Base-by-base conservation (phyloP, 2,329 filamentous ascomycete genomes). In the Sporothrix sp. region DNA sequence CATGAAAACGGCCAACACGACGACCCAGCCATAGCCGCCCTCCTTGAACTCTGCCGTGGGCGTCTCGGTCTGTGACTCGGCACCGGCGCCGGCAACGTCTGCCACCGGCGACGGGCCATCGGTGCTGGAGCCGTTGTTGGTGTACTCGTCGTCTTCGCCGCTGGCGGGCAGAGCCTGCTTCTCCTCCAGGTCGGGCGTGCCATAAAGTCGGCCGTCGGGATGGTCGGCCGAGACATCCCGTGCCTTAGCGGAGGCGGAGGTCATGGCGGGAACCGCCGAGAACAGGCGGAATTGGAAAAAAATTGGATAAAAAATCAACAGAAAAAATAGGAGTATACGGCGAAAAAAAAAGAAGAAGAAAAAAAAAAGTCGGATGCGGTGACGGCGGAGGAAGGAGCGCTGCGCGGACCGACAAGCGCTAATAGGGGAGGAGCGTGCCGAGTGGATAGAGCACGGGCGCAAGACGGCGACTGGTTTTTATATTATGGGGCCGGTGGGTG, bases 21-120 rank as follows among this genome's bases (percentile, higher is more conserved):
- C 78, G 20, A 80, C 71, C 70, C 78, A 82, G 53, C 78, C 78
- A 65, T 79, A 81, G 20, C 78, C 78, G 36, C 78, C 78, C 58
- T 81, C 76, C 35, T 66, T 64, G 55, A 73, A 69, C 35, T 68
- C 52, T 38, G 67, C 67, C 4, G 55, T 51, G 13, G 47, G 30
- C 16, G 28, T 18, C 14, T 48, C 50, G 7, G 5, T 27, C 3
- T 37, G 30, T 2, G 44, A 16, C 23, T 39, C 44, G 20, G 32
- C 32, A 20, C 23, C 33, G 57, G 52, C 11, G 23, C 28, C 27
- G 36, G 23, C 7, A 21, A 9, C 37, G 13, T 13, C 44, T 18
- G 14, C 45, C 7, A 20, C 25, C 25, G 25, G 6, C 25, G 25
- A 37, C 14, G 18, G 7, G 7, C 16, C 45, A 4, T 47, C 40